phyloP scores from a whole-genome alignment of 2,329 filamentous ascomycete genomes.

The Claviceps cyperi region DNA sequence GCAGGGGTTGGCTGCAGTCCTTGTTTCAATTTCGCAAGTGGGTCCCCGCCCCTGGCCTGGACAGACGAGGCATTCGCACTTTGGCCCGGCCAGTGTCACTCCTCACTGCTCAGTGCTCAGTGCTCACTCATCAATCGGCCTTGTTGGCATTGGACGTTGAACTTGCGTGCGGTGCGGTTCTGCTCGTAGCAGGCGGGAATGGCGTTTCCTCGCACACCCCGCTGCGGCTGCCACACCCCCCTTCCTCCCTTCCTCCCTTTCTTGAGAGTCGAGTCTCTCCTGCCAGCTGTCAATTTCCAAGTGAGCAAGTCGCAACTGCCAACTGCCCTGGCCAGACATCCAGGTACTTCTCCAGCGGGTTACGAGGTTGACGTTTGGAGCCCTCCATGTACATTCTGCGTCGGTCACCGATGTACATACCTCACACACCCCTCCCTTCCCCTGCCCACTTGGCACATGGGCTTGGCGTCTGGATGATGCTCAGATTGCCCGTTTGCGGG shows the following conservation, averaged over 20 bases:
- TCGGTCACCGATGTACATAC: too few relatives aligned
- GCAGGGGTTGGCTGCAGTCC: neutral
- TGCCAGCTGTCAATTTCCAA: too few relatives aligned
- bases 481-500: conserved; percentile 17
- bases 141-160: too few relatives aligned
- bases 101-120: too few relatives aligned
- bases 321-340: conserved; percentile 3
- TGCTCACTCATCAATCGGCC: too few relatives aligned
- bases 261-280: too few relatives aligned
- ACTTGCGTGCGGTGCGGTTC: too few relatives aligned
- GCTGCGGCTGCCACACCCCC: too few relatives aligned
- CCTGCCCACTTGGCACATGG: neutral
- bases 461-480: conserved; percentile 3
- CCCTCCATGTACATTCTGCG: too few relatives aligned
- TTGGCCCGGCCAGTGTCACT: neutral
- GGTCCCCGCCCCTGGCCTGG: neutral
- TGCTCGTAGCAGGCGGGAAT: too few relatives aligned
- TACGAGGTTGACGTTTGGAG: neutral
- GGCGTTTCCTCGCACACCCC: too few relatives aligned
- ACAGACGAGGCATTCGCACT: neutral
- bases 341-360: conserved; percentile 6
- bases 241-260: too few relatives aligned
- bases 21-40: neutral
- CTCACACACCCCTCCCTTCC: neutral
- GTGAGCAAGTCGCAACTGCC: neutral